Percentiles rank a stretch among this genome's conserved stretches.
Evolutionary conservation across 805 yeast species (phyloP).

Genomic region (Pichia rugopelliculosa): DNA sequence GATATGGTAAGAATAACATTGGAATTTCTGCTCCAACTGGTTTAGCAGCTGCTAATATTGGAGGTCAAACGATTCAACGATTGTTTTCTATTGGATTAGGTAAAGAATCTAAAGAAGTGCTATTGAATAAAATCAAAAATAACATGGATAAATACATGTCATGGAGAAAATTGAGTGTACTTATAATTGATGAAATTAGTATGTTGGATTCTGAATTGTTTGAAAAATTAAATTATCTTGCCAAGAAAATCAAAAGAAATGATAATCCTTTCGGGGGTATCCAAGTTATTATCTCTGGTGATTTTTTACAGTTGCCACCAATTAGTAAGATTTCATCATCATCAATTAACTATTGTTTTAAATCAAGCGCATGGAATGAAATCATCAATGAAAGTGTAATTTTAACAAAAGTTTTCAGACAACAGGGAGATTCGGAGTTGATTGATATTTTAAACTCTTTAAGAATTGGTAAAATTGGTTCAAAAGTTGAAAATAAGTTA

Average conservation of each 20-base stretch:
- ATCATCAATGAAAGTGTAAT: constrained; percentile 60
- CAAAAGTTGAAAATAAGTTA: constrained; percentile 42
- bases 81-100: constrained; percentile 86
- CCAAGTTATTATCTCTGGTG: constrained; percentile 87
- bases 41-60: constrained; percentile 88
- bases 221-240: constrained; percentile 67
- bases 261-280: constrained; percentile 85
- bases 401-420: constrained; percentile 79
- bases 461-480: constrained; percentile 60
- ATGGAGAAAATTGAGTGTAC: constrained; percentile 64
- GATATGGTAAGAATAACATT: constrained; percentile 43
- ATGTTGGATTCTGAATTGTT: constrained; percentile 83
- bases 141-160: constrained; percentile 37
- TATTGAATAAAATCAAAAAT: constrained; percentile 42
- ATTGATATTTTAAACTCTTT: constrained; percentile 75
- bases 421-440: constrained; percentile 68
- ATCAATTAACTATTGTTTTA: constrained; percentile 58
- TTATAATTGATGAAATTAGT: constrained; percentile 87
- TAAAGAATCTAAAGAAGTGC: constrained; percentile 36
- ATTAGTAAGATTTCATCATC: constrained; percentile 41
- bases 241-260: constrained; percentile 42
- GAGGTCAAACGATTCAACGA: constrained; percentile 82
- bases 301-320: constrained; percentile 93
- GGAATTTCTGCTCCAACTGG: constrained; percentile 97
- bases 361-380: constrained; percentile 60